Percentiles rank a stretch among this genome's conserved stretches.
Evolutionary conservation across 345 rosid species (phyloP).

Genomic region (Hevea brasiliensis): DNA sequence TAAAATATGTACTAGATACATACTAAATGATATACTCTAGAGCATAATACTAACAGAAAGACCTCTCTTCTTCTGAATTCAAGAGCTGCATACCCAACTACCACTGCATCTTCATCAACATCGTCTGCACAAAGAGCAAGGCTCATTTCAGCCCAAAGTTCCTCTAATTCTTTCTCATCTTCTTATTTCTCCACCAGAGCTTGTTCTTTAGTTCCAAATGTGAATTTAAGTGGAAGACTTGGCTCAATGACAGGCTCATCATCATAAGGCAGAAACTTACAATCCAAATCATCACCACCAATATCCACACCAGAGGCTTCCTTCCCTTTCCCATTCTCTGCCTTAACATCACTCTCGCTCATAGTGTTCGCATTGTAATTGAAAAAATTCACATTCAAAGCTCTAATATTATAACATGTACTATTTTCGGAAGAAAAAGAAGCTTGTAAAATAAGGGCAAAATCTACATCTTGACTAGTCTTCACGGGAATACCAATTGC

Average conservation of each 20-base stretch:
- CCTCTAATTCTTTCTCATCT: slow-evolving; percentile 42
- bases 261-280: slow-evolving; percentile 56
- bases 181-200: slow-evolving; percentile 43
- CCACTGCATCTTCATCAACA: slow-evolving; percentile 24
- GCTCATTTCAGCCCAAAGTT: slow-evolving; percentile 58
- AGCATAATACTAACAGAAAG: too few species aligned
- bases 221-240: slow-evolving; percentile 37
- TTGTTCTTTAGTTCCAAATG: slow-evolving; percentile 43
- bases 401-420: slow-evolving; percentile 50
- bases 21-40: too few species aligned
- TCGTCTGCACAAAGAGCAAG: slow-evolving; percentile 35
- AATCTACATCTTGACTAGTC: slow-evolving; percentile 66
- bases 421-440: slow-evolving; percentile 82
- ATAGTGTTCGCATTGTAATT: slow-evolving; percentile 43
- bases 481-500: slow-evolving; percentile 30
- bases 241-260: slow-evolving; percentile 38
- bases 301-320: slow-evolving; percentile 52
- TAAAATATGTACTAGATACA: too few species aligned
- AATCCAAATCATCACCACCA: slow-evolving; percentile 59
- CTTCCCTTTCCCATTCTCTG: slow-evolving; percentile 60
- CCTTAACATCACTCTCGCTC: slow-evolving; percentile 40
- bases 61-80: too few species aligned
- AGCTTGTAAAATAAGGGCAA: slow-evolving; percentile 90
- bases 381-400: slow-evolving; percentile 52
- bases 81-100: too few species aligned